Evolutionary conservation across 2,329 filamentous ascomycete genomes (phyloP).

Genomic region (Alternaria arborescens): DNA sequence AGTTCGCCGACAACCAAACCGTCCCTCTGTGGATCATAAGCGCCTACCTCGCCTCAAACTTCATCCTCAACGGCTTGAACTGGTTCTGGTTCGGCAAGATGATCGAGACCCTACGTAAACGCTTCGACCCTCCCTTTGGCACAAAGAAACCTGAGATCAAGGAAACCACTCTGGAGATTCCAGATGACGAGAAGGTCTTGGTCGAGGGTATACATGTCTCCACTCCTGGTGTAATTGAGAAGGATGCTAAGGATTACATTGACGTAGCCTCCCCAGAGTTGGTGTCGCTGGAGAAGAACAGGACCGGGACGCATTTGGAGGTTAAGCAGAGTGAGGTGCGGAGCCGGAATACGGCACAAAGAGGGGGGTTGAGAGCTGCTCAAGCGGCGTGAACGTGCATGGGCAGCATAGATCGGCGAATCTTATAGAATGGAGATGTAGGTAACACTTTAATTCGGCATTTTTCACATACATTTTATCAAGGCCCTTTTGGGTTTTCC

Average conservation of each 20-base stretch:
- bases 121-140: constrained; percentile 70
- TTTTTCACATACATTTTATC: background rate
- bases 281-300: constrained; percentile 33
- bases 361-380: constrained; percentile 12
- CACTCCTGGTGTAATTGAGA: constrained; percentile 37
- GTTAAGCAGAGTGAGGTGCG: constrained; percentile 39
- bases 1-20: constrained; percentile 53
- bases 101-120: constrained; percentile 79
- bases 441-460: background rate
- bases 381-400: constrained; percentile 4
- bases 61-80: constrained; percentile 78
- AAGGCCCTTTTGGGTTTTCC: background rate
- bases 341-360: constrained; percentile 29
- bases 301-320: constrained; percentile 35
- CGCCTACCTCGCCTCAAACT: constrained; percentile 74
- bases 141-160: constrained; percentile 45
- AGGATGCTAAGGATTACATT: constrained; percentile 33
- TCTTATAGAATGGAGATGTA: background rate
- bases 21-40: constrained; percentile 75
- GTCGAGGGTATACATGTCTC: constrained; percentile 46
- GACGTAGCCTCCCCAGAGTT: constrained; percentile 14
- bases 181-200: constrained; percentile 42
- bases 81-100: constrained; percentile 90
- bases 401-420: background rate
- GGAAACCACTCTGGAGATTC: constrained; percentile 20